Evolutionary conservation across 148 eudicot species (phyloP), one percentile per base, ranked within the genome.

Genomic region (Silene conica): DNA sequence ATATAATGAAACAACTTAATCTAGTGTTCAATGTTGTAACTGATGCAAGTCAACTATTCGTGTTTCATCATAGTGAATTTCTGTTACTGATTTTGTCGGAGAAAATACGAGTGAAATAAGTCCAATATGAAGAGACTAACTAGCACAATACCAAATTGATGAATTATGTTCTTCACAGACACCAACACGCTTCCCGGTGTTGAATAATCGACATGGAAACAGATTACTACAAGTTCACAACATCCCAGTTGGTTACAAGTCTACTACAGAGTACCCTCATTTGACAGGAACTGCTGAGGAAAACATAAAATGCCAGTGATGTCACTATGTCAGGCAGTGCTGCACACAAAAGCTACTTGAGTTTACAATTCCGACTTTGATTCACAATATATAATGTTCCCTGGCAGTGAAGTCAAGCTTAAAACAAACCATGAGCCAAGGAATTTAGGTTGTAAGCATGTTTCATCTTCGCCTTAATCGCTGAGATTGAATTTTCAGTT

Each of bases 381-480:
- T 3, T 20, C 63, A n/a, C 23, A 5, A 14, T 19, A 58, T 2
- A 10, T 2, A 10, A 10, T 3, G 16, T 9, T 60, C 3, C 4
- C 25, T 60, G 4, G 12, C 25, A 9, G 22, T 60, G 63, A 9
- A 10, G 18, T 60, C 15, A 8, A 60, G 28, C 28, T 22, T 60
- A 60, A 10, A 63, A 21, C 68, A 73, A 63, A 31, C 13, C 69
- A n/a, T 26, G 8, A 23, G 31, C 69, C 25, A 63, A n/a, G 10
- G 76, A 46, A n/a, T 21, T 57, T 46, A 73, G 16, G 21, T n/a
- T n/a, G 69, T 16, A 23, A n/a, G 63, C 11, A 56, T 18, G 60
- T 48, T 19, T 22, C 69, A 54, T 26, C 28, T 26, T 26, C 28
- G 28, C 34, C 34, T 19, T 73, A 22, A 56, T 5, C 7, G 48